phyloP scores from a whole-genome alignment of 768 basidiomycete species.

The Rhodotorula toruloides region DNA sequence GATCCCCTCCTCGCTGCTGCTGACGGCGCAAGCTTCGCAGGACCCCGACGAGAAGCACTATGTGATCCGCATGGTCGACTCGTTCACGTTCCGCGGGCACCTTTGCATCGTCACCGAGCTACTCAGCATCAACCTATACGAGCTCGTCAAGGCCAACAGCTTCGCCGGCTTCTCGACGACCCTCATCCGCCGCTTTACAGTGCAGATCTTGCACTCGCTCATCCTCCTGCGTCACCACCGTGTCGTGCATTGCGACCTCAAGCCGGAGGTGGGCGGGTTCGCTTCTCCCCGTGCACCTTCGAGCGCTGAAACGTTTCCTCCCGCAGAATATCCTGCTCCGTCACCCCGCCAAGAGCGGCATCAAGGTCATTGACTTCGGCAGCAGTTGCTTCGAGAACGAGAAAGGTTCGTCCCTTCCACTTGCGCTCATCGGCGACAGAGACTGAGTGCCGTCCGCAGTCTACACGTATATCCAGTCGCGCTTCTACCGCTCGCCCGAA shows the following conservation, averaged over 20 bases:
- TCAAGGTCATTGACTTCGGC: conserved; percentile 98
- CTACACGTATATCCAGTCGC: conserved; percentile 98
- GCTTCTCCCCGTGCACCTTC: conserved; percentile 16
- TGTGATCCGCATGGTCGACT: conserved; percentile 96
- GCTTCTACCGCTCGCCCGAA: conserved; percentile 92
- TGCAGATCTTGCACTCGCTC: conserved; percentile 86
- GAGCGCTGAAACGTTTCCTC: neutral
- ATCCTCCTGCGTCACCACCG: conserved; percentile 92
- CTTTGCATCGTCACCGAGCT: conserved; percentile 98
- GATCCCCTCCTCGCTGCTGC: neutral
- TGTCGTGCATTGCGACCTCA: conserved; percentile 96
- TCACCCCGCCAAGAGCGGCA: conserved; percentile 90
- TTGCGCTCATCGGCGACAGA: neutral
- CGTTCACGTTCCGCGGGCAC: conserved; percentile 96
- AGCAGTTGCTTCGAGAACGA: conserved; percentile 98
- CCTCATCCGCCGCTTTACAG: conserved; percentile 90
- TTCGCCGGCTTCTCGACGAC: conserved; percentile 96
- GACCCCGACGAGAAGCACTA: conserved; percentile 94
- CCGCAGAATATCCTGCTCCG: conserved; percentile 82
- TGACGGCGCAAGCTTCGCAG: conserved; percentile 49
- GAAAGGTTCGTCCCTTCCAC: conserved; percentile 54
- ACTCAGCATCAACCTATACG: conserved; percentile 96
- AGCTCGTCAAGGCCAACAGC: conserved; percentile 97
- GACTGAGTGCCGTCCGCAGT: conserved; percentile 53
- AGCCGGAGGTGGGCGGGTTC: conserved; percentile 71